phyloP scores from a whole-genome alignment of 2,329 filamentous ascomycete genomes.

The Verticillium alfalfae region DNA sequence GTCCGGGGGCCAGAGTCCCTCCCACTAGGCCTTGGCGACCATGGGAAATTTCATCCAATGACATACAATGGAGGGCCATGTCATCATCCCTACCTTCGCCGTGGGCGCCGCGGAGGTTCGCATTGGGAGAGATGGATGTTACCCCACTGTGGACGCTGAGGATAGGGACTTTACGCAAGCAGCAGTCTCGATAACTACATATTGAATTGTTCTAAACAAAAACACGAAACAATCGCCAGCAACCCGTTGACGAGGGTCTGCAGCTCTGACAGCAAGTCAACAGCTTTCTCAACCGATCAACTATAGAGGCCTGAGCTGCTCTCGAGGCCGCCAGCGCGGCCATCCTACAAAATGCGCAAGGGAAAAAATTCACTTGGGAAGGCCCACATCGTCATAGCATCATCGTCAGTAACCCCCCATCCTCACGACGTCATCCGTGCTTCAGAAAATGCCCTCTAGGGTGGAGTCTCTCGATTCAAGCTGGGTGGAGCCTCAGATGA shows the following conservation, averaged over 20 bases:
- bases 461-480: not conserved
- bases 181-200: not conserved
- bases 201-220: not conserved
- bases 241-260: too few species aligned
- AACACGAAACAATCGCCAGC: not conserved
- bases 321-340: not conserved
- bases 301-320: not conserved
- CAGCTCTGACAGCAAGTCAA: too few species aligned
- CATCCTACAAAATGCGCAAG: not conserved
- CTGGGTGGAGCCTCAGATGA: not conserved
- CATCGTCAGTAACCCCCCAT: not conserved
- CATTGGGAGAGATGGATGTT: not conserved
- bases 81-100: not conserved
- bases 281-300: not conserved
- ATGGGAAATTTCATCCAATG: not conserved
- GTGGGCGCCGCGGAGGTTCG: not conserved
- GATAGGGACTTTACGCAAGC: not conserved
- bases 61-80: not conserved
- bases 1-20: not conserved
- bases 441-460: not conserved
- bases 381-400: not conserved
- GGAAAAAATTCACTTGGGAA: not conserved
- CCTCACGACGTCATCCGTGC: not conserved
- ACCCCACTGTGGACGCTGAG: not conserved
- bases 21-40: not conserved